Conservation (phyloP, 1,284 basidiomycete species). For the Bjerkandera adusta region DNA sequence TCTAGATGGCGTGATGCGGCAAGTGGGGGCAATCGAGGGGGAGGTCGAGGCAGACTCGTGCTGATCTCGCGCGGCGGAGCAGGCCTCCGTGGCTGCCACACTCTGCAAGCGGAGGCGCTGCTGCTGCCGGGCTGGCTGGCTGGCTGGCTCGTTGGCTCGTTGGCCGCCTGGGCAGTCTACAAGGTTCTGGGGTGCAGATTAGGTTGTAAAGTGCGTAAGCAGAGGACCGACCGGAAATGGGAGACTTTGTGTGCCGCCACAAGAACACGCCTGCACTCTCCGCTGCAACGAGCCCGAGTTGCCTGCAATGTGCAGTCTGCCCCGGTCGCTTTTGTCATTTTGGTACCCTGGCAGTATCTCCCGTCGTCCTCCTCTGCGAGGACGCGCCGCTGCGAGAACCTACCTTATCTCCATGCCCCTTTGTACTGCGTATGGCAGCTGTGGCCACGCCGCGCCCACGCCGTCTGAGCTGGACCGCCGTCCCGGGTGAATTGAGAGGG, state of each 20-base stretch:
- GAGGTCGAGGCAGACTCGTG: conserved; percentile 15
- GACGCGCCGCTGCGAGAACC: conserved; percentile 24
- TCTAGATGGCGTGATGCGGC: conserved; percentile 16
- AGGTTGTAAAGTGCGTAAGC: conserved; percentile 20
- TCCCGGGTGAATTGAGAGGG: conserved; percentile 60
- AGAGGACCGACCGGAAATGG: conserved; percentile 19
- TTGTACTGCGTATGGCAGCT: conserved; percentile 54
- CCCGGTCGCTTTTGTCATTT: conserved; percentile 27
- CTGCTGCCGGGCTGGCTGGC: not conserved
- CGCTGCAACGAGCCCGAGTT: conserved; percentile 27
- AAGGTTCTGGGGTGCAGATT: conserved; percentile 21
- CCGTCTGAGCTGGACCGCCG: conserved; percentile 49
- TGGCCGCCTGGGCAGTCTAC: conserved; percentile 2
- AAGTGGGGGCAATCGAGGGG: conserved; percentile 8
- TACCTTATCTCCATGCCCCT: conserved; percentile 49
- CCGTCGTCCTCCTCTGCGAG: conserved; percentile 25
- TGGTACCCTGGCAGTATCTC: conserved; percentile 25
- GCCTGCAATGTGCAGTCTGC: conserved; percentile 22
- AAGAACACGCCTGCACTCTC: conserved; percentile 18
- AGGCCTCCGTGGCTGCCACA: conserved; percentile 3
- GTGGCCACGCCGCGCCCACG: conserved; percentile 64
- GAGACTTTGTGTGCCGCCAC: conserved; percentile 22
- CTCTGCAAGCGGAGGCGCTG: conserved; percentile 2
- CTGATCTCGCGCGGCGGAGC: conserved; percentile 4
- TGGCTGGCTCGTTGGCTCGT: not conserved